Evolutionary conservation across 129 eudicot species (phyloP).

Genomic region (Mikania micrantha): DNA sequence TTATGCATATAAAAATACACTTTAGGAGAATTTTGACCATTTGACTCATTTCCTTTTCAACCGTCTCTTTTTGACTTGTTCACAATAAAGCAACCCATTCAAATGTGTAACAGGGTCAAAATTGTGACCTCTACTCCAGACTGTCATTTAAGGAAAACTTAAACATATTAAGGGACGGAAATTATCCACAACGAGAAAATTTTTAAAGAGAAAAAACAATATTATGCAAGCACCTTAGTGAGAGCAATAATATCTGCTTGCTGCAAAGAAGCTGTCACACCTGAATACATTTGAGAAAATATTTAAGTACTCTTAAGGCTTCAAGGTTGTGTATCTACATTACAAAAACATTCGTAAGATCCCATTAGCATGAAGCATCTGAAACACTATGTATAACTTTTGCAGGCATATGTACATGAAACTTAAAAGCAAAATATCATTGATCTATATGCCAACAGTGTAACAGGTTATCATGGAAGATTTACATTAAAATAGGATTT

Average conservation of each 20-base stretch:
- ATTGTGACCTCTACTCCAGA: neutral
- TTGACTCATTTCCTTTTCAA: too few relatives aligned
- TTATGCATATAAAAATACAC: neutral
- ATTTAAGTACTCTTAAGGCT: neutral
- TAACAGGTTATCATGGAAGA: neutral
- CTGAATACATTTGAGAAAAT: slow-evolving; percentile 35
- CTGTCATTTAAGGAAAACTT: too few relatives aligned
- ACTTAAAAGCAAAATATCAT: neutral
- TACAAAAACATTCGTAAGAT: neutral
- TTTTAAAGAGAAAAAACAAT: neutral
- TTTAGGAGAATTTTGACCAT: neutral
- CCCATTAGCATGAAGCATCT: neutral
- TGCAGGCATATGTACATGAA: neutral
- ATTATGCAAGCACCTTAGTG: slow-evolving; percentile 48
- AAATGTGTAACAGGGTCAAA: neutral
- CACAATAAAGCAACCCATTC: neutral
- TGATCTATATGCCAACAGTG: neutral
- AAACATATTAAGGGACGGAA: neutral
- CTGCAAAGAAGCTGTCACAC: slow-evolving; percentile 49
- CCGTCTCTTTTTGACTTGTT: neutral
- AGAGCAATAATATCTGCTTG: slow-evolving; percentile 81
- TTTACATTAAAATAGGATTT: neutral
- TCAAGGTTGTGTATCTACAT: neutral
- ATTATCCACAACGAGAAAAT: neutral
- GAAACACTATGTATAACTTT: neutral